Percentiles rank a stretch among this genome's conserved stretches.
These are phyloP conservation scores for Chlorella sp. DNA, from an alignment of 139 green algal species.

Conservation along the genomic window DNA sequence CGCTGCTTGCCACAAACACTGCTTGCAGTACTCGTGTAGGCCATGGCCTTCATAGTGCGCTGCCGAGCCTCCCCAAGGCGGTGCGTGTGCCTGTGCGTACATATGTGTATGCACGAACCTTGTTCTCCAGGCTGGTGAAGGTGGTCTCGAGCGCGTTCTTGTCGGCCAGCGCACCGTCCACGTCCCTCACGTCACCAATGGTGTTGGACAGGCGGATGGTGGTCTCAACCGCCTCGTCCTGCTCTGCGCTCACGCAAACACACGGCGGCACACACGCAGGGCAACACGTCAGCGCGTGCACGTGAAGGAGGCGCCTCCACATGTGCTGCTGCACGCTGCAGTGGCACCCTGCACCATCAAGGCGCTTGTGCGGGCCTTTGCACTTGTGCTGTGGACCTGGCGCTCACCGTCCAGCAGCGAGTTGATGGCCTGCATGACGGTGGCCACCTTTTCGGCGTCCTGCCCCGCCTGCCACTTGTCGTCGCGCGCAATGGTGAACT, in stretches of 20 bases:
- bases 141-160: slow-evolving; percentile 8
- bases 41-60: too few relatives aligned
- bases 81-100: background rate
- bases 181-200: slow-evolving; percentile 5
- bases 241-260: too few relatives aligned
- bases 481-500: slow-evolving; percentile 54
- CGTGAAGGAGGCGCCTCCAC: too few relatives aligned
- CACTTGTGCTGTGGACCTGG: background rate
- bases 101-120: slow-evolving; percentile 6
- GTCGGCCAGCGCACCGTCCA: slow-evolving; percentile 10
- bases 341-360: background rate
- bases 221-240: slow-evolving; percentile 3
- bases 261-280: too few relatives aligned
- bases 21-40: too few relatives aligned
- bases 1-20: too few relatives aligned
- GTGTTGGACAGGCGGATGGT: background rate
- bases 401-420: slow-evolving; percentile 18
- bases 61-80: background rate
- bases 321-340: too few relatives aligned
- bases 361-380: background rate
- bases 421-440: slow-evolving; percentile 26
- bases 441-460: slow-evolving; percentile 19
- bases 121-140: slow-evolving; percentile 19
- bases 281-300: too few relatives aligned
- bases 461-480: slow-evolving; percentile 27